Conservation (phyloP, 2,329 filamentous ascomycete species). For the Cercospora brassicicola region DNA sequence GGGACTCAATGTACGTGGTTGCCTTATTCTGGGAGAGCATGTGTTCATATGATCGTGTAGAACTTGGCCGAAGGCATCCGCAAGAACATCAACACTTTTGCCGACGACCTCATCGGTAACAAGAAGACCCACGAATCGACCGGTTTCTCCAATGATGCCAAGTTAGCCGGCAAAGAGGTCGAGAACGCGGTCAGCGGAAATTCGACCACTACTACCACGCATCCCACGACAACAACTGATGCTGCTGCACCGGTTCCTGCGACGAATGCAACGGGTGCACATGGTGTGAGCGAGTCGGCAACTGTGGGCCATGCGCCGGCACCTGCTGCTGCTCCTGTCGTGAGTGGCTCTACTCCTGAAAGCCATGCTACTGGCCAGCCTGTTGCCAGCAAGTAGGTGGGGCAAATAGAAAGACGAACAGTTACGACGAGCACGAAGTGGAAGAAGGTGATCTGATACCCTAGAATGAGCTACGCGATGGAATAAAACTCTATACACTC, state of each 20-base stretch:
- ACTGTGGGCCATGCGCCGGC: not conserved
- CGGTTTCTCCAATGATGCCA: conserved; percentile 25
- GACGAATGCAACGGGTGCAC: not conserved
- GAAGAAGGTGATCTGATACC: not conserved
- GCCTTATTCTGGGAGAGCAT: not conserved
- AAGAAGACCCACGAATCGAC: conserved; percentile 25
- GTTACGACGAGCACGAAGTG: not conserved
- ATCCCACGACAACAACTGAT: not conserved
- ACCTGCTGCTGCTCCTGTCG: not conserved
- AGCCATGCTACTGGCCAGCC: conserved; percentile 12
- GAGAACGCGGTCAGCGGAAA: conserved; percentile 1
- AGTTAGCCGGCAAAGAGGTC: conserved; percentile 25
- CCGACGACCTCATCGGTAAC: conserved; percentile 29
- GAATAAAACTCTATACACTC: not conserved
- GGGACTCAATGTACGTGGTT: conserved; percentile 23
- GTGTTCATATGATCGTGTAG: conserved; percentile 13
- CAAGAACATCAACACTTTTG: conserved; percentile 35
- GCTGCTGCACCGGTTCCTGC: not conserved
- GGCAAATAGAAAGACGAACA: no score
- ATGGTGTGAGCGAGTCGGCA: not conserved
- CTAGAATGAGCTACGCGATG: not conserved
- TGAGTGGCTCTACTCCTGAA: not conserved
- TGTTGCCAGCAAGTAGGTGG: not conserved
- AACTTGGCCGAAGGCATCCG: conserved; percentile 30
- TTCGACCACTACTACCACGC: not conserved